Percentiles rank a stretch among this genome's conserved stretches.
Evolutionary conservation across 371 early-diverging fungal species (phyloP).

Genomic region (Caulochytrium protostelioides): DNA sequence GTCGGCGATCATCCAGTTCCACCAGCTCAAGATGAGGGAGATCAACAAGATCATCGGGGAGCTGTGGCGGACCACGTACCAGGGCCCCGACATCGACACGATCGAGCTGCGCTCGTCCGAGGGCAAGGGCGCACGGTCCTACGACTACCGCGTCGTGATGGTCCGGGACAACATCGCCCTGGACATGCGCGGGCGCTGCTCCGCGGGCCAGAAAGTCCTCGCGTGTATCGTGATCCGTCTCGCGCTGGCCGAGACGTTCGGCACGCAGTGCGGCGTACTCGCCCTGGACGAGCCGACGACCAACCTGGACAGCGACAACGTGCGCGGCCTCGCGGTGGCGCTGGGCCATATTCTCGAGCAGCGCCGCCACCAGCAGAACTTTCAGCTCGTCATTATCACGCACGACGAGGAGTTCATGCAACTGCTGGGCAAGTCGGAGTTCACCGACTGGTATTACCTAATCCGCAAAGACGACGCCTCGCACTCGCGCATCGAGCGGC

Average conservation of each 20-base stretch:
- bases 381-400: conserved; percentile 97
- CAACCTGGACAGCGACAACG: conserved; percentile 90
- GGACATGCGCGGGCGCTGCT: conserved; percentile 91
- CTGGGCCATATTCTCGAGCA: conserved; percentile 56
- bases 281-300: conserved; percentile 99
- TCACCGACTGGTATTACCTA: conserved; percentile 61
- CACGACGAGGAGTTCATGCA: conserved; percentile 97
- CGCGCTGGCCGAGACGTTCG: conserved; percentile 93
- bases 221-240: conserved; percentile 92
- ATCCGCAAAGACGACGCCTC: conserved; percentile 51
- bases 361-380: conserved; percentile 62
- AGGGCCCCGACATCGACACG: conserved; percentile 89
- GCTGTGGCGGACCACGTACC: conserved; percentile 93
- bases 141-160: conserved; percentile 97
- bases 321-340: conserved; percentile 71
- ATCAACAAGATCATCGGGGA: conserved; percentile 92
- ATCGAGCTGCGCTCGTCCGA: conserved; percentile 82
- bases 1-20: conserved; percentile 83
- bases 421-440: conserved; percentile 50
- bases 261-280: conserved; percentile 83
- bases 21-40: conserved; percentile 90
- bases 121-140: conserved; percentile 45
- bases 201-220: conserved; percentile 98
- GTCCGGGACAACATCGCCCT: conserved; percentile 72
- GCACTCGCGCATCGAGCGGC: conserved; percentile 1